A percentile compares a stretch with the other conserved stretches of the same genome.
Evolutionary conservation across 331 rosid species (phyloP).

Genomic region (Quercus lobata): DNA sequence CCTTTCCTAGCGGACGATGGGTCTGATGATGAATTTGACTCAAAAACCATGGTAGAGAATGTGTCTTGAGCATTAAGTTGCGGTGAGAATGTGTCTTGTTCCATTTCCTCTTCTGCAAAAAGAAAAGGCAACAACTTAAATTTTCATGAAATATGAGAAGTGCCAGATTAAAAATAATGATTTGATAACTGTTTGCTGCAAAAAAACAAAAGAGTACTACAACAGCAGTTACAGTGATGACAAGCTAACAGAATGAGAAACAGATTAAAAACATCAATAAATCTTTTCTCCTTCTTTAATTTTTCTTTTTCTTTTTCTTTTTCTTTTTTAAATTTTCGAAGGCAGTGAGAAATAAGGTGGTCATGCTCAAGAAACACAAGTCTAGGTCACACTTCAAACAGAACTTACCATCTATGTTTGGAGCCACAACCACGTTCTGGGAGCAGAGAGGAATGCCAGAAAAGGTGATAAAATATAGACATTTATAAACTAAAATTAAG

Average conservation of each 20-base stretch:
- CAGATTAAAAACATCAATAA: background rate
- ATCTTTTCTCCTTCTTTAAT: background rate
- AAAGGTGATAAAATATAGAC: background rate
- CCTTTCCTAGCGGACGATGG: background rate
- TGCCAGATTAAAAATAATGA: background rate
- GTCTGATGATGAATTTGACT: conserved; percentile 8
- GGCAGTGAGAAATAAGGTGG: background rate
- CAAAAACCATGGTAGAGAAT: conserved; percentile 1
- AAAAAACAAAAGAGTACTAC: background rate
- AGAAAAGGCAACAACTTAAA: background rate
- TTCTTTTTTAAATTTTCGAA: background rate
- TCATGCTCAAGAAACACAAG: background rate
- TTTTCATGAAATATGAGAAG: background rate
- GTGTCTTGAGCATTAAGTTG: conserved; percentile 42
- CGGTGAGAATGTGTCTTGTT: conserved; percentile 36
- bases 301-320: background rate
- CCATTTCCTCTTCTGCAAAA: conserved; percentile 64
- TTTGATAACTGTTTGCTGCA: background rate
- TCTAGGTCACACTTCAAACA: background rate
- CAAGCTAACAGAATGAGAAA: background rate
- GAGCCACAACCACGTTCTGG: background rate
- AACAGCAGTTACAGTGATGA: background rate
- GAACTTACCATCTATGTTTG: background rate
- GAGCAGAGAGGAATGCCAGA: background rate
- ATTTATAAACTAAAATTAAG: no score